Base-by-base conservation (phyloP, 2,329 filamentous ascomycete species). In the Monilinia fructigena region DNA sequence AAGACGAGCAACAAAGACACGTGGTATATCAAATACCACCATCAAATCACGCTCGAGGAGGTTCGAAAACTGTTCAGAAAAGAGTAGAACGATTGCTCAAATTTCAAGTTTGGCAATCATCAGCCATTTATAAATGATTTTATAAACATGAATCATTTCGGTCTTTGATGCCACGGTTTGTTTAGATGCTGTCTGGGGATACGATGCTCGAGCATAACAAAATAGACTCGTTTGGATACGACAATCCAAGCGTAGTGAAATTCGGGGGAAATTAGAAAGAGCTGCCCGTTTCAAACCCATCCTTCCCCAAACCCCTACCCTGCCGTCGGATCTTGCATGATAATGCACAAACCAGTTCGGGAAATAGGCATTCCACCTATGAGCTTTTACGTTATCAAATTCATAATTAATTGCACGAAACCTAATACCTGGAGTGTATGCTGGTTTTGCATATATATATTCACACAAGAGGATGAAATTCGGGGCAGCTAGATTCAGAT, bases 1-100 rank as follows among this genome's bases (percentile, higher is more conserved):
- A 26, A 31, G 53, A 55, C 35, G 54, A 38, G 54, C 54, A 55
- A 55, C 54, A 40, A 38, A 55, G 18, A 23, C 54, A 55, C 18
- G 54, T 55, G 54, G 20, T 23, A 10, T n/a, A 10, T n/a, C 2
- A 11, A 4, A 50, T 26, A 26, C 5, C 48, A 26, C 12, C 12
- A 23, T 26, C n/a, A 11, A 50, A 26, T 50, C 12, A n/a, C 1
- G 10, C 11, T 12, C 20, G n/a, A 23, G n/a, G 7, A 26, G 10
- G 10, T 12, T n/a, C 4, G 48, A 26, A 26, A 8, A 12, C 48
- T 2, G 23, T n/a, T 47, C 45, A n/a, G 23, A 20, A 20, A 50
- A 42, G 40, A 14, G 12, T 4, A 42, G 12, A 42, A 16, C 40
- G 3, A 4, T 42, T 42, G 40, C 12, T 42, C 40, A 42, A 35